These are phyloP conservation scores for Scheffersomyces illinoinensis DNA, from an alignment of 1,139 yeast genomes.

Conservation along the genomic window DNA sequence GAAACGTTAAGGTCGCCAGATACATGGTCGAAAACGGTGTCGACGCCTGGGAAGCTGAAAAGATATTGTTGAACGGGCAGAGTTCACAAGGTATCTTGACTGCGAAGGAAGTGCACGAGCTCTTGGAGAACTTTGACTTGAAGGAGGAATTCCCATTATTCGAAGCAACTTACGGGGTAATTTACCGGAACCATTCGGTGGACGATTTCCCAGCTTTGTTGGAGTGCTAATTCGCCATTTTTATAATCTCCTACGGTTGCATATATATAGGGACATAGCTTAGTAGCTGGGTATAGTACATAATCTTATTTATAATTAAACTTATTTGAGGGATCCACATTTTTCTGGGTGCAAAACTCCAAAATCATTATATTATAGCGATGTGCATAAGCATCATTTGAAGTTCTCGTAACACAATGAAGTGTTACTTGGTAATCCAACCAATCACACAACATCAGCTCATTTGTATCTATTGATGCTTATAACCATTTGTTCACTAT, in stretches of 20 bases:
- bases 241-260: background rate
- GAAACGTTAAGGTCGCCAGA: constrained; percentile 87
- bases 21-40: constrained; percentile 72
- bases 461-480: background rate
- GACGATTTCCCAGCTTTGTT: constrained; percentile 63
- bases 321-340: background rate
- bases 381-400: no score
- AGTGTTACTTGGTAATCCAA: background rate
- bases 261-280: background rate
- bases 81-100: constrained; percentile 93
- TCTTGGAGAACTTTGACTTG: constrained; percentile 61
- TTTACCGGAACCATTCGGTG: constrained; percentile 69
- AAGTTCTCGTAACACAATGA: background rate
- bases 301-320: no score
- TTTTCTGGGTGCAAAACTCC: background rate
- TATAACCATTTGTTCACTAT: no score
- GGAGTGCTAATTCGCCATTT: constrained; percentile 26
- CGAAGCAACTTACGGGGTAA: constrained; percentile 79
- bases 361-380: background rate
- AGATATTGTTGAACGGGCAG: constrained; percentile 83
- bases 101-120: constrained; percentile 84
- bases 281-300: background rate
- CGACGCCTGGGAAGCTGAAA: constrained; percentile 77
- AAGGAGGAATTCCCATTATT: constrained; percentile 81
- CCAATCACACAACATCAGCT: background rate